Conservation (phyloP, 495 filamentous ascomycete genomes). For the Penicillium silybi region DNA sequence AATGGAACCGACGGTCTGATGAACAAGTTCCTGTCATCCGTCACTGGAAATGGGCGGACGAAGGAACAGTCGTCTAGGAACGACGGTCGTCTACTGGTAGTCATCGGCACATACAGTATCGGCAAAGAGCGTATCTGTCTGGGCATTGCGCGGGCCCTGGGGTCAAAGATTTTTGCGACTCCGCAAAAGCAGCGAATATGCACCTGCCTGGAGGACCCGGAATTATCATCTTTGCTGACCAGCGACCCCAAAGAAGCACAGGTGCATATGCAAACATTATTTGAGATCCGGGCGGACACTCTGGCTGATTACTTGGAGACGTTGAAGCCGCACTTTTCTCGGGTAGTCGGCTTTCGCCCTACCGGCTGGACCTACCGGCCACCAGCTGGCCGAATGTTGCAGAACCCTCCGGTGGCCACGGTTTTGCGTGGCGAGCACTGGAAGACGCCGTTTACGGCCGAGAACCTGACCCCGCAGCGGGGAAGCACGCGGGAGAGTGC, state of each 20-base stretch:
- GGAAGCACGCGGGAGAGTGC: conserved; percentile 71
- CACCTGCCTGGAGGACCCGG: conserved; percentile 76
- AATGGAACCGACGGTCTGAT: conserved; percentile 50
- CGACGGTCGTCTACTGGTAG: conserved; percentile 73
- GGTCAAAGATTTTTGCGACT: conserved; percentile 86
- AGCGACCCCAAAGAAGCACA: conserved; percentile 78
- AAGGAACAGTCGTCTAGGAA: conserved; percentile 6
- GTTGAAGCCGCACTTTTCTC: conserved; percentile 72
- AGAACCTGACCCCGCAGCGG: conserved; percentile 70
- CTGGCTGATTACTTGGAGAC: conserved; percentile 80
- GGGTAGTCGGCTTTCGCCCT: conserved; percentile 87
- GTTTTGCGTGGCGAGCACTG: conserved; percentile 73
- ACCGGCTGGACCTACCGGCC: conserved; percentile 89
- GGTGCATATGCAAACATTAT: conserved; percentile 95
- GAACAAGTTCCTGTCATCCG: conserved; percentile 54
- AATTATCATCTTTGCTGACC: conserved; percentile 73
- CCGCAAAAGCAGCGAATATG: conserved; percentile 80
- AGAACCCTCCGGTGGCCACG: conserved; percentile 60
- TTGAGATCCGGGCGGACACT: conserved; percentile 85
- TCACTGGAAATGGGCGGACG: conserved; percentile 9
- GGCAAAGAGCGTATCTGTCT: conserved; percentile 96
- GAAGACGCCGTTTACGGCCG: conserved; percentile 60
- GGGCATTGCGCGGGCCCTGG: conserved; percentile 81
- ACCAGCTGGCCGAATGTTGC: conserved; percentile 55
- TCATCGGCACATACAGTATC: conserved; percentile 96